Evolutionary conservation across 2,329 filamentous ascomycete species (phyloP), one percentile per base, ranked within the genome.

Genomic region (Aspergillus sp.): DNA sequence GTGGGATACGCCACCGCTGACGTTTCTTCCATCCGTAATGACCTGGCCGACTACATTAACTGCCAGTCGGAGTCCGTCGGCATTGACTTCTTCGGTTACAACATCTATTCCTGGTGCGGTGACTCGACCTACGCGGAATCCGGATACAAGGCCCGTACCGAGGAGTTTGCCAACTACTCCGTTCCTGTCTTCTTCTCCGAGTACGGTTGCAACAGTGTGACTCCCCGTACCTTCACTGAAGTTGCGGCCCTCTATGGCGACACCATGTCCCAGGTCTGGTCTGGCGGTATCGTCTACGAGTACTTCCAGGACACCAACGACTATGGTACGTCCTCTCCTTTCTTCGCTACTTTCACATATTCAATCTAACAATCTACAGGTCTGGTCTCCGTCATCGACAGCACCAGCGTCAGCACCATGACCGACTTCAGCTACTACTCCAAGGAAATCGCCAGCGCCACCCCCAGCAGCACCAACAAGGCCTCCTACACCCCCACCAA

Each of bases 81-180:
- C 62, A 96, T 97, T 66, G 95, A 98, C 78, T 98, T 95, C 83
- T 98, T 92, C 92, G 94, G 94, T 61, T 97, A 98, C 88, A 99
- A 98, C 83, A 96, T 98, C 80, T 98, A 98, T 85, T 96, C 92
- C 50, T 98, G 95, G 95, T 98, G 94, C 76, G 94, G 93, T 66
- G 77, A 92, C 70, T 96, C 90, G 73, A 87, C 82, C 69, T 94
- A 90, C 80, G 73, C 83, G 41, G 75, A 84, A 63, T 97, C 95
- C 2, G 91, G 91, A 53, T 99, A 92, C 79, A 83, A 88, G 64
- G 83, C 86, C 59, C 90, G 93, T 76, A 92, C 92, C 66, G 78
- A 90, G 63, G 93, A 96, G 80, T 98, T 96, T 82, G 78, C 83
- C 60, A 86, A 88, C 74, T 98, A 94, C 83, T 91, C 90, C 8